These are phyloP conservation scores for cucumber (Cucumis sativus) DNA, from an alignment of 306 rosid genomes.

Conservation along the genomic window Cucumber_9930_V3 NC_026661.2:19035501-19036000, in stretches of 20 bases:
- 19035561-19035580: constrained; percentile 42
- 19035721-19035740: constrained; percentile 37
- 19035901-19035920: constrained; percentile 39
- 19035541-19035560: constrained; percentile 55
- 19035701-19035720: constrained; percentile 70
- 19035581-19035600: constrained; percentile 67
- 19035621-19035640: constrained; percentile 52
- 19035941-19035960: constrained; percentile 68
- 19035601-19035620: constrained; percentile 29
- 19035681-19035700: constrained; percentile 54
- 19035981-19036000: constrained; percentile 46
- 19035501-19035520: constrained; percentile 48
- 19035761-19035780: constrained; percentile 91
- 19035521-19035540: constrained; percentile 63
- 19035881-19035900: constrained; percentile 45
- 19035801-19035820: constrained; percentile 53
- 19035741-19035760: constrained; percentile 87
- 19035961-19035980: constrained; percentile 56
- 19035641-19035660: constrained; percentile 60
- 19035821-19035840: constrained; percentile 42
- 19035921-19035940: constrained; percentile 60
- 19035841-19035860: constrained; percentile 67
- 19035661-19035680: constrained; percentile 71
- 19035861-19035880: constrained; percentile 91
- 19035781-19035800: constrained; percentile 48